Base-by-base conservation (phyloP, 805 yeast genomes). In the Wickerhamomyces strasburgensis region DNA sequence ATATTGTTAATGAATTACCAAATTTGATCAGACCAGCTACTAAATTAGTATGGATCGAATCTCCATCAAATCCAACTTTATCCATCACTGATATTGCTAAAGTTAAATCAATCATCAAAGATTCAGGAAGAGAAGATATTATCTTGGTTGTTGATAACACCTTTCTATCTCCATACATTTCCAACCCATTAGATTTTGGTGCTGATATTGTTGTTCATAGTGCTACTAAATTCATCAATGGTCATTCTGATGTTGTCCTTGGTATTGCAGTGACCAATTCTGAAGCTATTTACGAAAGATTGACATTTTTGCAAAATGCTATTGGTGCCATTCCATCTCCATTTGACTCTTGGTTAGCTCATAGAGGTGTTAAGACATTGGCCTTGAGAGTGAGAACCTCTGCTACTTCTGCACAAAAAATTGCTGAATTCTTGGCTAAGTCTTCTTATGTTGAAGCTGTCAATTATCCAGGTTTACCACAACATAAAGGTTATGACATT, bases 291-390 rank as follows among this genome's bases (percentile, higher is more conserved):
- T 76, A 76, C 64, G 78, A 78, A 50, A 68, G 70, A 54, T 71
- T 80, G 62, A 71, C 84, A 43, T 85, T 84, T 68, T 70, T 85
- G 61, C 95, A 86, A 64, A 85, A 85, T 54, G 94, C 95, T 47
- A 69, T 84, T 52, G 96, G 95, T 44, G 87, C 94, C 19, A 75
- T 86, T 46, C 94, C 95, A 47, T 84, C 94, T 15, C 85, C 95
- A 37, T 87, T 86, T 60, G 95, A 87, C 65, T 74, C 87, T 29
- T 86, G 95, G 95, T 78, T 85, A 61, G 89, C 94, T 38, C 95
- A 85, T 71, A 75, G 96, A 61, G 95, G 95, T 57, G 71, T 86
- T 57, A 86, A 84, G 72, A 86, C 95, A 29, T 70, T 85, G 56
- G 93, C 84, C 56, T 69, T 86, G 63, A 75, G 96, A 61, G 82